Conservation (phyloP, 306 rosid species). For the Cicer judaicum region DNA sequence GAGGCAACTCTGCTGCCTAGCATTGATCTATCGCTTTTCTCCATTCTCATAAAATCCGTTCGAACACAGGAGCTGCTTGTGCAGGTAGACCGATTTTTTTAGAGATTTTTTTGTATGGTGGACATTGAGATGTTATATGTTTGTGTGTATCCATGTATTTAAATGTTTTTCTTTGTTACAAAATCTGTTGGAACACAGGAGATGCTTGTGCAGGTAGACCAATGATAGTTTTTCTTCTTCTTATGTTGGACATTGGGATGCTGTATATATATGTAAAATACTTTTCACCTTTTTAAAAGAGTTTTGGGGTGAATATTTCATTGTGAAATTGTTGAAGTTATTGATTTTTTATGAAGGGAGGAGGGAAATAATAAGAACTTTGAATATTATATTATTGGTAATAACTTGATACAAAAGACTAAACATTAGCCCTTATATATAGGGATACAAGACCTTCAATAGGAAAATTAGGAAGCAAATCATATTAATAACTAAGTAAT, state of each 20-base stretch:
- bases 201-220: constrained; percentile 80
- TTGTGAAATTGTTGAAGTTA: background rate
- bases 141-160: background rate
- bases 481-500: background rate
- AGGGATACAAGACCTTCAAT: background rate
- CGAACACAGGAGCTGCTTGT: constrained; percentile 78
- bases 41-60: constrained; percentile 84
- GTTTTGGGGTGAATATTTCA: constrained; percentile 16
- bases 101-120: background rate
- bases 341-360: background rate
- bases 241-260: constrained; percentile 20
- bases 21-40: constrained; percentile 86
- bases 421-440: background rate
- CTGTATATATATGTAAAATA: constrained; percentile 15
- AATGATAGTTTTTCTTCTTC: constrained; percentile 15
- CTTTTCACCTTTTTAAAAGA: constrained; percentile 35
- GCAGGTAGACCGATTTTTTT: constrained; percentile 64
- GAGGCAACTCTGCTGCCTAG: constrained; percentile 94
- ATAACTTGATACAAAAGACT: background rate
- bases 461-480: constrained; percentile 4
- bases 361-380: background rate
- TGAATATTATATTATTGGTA: background rate
- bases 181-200: constrained; percentile 72
- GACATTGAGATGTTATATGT: constrained; percentile 27
- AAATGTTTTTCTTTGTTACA: constrained; percentile 65